These are phyloP conservation scores for Calonectria ilicicola DNA, from an alignment of 2,329 filamentous ascomycete genomes.

Conservation along the genomic window DNA sequence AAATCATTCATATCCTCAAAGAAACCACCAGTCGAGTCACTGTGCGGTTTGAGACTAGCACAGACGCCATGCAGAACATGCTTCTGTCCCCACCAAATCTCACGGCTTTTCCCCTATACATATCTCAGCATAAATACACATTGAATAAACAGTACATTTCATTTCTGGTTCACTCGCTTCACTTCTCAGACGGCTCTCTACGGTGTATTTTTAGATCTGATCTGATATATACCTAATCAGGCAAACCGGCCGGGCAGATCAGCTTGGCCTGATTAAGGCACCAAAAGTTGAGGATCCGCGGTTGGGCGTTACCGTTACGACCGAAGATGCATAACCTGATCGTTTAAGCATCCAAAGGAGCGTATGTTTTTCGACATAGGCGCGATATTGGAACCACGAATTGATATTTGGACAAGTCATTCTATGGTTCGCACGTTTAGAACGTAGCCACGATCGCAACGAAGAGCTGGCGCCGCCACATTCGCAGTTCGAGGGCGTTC, in stretches of 20 bases:
- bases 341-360: neutral
- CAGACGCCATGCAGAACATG: too few relatives aligned
- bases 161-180: too few relatives aligned
- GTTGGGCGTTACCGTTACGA: neutral
- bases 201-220: neutral
- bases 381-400: neutral
- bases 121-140: too few relatives aligned
- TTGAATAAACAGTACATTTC: too few relatives aligned
- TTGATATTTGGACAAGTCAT: neutral
- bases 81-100: too few relatives aligned
- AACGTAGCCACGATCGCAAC: neutral
- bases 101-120: too few relatives aligned
- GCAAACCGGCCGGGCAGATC: neutral
- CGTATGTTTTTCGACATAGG: neutral
- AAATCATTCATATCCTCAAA: too few relatives aligned
- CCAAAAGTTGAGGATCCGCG: neutral
- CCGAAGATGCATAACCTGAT: neutral
- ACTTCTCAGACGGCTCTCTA: too few relatives aligned
- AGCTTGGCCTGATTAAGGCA: neutral
- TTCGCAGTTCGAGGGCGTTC: neutral
- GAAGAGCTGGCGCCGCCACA: neutral
- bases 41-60: too few relatives aligned
- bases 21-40: too few relatives aligned
- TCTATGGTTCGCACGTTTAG: neutral
- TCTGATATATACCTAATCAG: neutral